These are phyloP conservation scores for Puccinia coronata DNA, from an alignment of 1,284 basidiomycete genomes.

Conservation along the genomic window DNA sequence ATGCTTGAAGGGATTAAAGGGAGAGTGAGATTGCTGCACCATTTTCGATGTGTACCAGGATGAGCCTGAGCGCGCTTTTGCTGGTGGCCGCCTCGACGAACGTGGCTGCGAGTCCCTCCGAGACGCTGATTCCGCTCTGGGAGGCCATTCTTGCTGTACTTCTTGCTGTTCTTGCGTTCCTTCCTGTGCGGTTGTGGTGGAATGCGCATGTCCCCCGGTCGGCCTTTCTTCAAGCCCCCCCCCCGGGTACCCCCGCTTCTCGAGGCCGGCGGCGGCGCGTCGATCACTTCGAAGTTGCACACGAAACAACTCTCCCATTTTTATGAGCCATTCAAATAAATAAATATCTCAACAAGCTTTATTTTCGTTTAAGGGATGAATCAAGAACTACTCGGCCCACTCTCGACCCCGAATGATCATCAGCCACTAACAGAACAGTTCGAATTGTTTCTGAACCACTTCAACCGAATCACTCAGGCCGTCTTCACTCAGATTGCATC, in stretches of 20 bases:
- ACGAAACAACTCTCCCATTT: too few relatives aligned
- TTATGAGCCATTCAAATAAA: too few relatives aligned
- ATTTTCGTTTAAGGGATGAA: background rate
- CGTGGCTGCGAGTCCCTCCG: constrained; percentile 7
- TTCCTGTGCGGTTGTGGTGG: background rate
- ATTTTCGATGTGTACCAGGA: constrained; percentile 43
- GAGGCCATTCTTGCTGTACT: constrained; percentile 19
- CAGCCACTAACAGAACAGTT: constrained; percentile 34
- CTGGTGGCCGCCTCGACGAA: constrained; percentile 38
- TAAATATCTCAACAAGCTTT: too few relatives aligned
- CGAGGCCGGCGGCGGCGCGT: too few relatives aligned
- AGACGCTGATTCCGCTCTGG: constrained; percentile 43
- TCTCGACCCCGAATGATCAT: constrained; percentile 2
- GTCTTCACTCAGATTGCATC: constrained; percentile 38
- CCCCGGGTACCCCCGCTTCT: too few relatives aligned
- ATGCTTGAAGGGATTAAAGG: background rate
- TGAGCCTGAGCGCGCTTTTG: constrained; percentile 10
- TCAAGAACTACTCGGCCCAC: background rate
- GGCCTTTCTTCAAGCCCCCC: too few relatives aligned
- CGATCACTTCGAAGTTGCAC: too few relatives aligned
- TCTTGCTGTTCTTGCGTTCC: too few relatives aligned
- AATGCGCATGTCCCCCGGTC: too few relatives aligned
- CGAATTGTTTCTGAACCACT: constrained; percentile 26
- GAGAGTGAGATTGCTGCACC: constrained; percentile 16
- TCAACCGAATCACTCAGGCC: constrained; percentile 26